Percentiles rank a stretch among this genome's conserved stretches.
Conservation (phyloP, 192 early-diverging fungal species). For the Pecoramyces ruminantium region DNA sequence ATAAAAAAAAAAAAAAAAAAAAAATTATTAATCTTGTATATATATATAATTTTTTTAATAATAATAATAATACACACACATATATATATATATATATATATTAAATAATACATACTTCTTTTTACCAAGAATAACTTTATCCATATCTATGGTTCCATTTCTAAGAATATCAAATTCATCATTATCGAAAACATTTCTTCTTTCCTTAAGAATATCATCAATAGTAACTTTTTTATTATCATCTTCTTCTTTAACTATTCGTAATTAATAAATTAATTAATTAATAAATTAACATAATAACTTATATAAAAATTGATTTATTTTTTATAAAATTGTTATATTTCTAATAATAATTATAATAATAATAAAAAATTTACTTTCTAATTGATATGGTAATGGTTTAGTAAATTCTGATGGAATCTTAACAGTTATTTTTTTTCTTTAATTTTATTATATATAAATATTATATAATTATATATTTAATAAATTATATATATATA, state of each 20-base stretch:
- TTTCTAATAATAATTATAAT: background rate
- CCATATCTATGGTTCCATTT: conserved; percentile 31
- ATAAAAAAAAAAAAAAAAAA: too few relatives aligned
- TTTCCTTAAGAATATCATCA: conserved; percentile 26
- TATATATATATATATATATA: too few relatives aligned
- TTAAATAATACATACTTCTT: conserved; percentile 21
- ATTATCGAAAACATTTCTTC: conserved; percentile 76
- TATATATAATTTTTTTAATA: too few relatives aligned
- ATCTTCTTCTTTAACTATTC: background rate
- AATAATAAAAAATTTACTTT: background rate
- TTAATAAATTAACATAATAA: too few relatives aligned
- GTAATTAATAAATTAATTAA: too few relatives aligned
- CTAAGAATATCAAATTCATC: conserved; percentile 87
- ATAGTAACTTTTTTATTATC: conserved; percentile 5
- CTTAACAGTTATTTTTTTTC: background rate
- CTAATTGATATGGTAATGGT: background rate
- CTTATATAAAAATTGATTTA: too few relatives aligned
- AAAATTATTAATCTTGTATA: too few relatives aligned
- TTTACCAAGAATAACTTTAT: conserved; percentile 57
- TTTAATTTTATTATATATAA: background rate
- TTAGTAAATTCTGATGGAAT: background rate
- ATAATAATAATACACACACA: too few relatives aligned
- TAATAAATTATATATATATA: too few relatives aligned
- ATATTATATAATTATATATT: too few relatives aligned
- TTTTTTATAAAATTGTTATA: too few relatives aligned